Evolutionary conservation across 169 alveolate species (phyloP), one percentile per base, ranked within the genome.

Genomic region (Cryptosporidium ryanae): DNA sequence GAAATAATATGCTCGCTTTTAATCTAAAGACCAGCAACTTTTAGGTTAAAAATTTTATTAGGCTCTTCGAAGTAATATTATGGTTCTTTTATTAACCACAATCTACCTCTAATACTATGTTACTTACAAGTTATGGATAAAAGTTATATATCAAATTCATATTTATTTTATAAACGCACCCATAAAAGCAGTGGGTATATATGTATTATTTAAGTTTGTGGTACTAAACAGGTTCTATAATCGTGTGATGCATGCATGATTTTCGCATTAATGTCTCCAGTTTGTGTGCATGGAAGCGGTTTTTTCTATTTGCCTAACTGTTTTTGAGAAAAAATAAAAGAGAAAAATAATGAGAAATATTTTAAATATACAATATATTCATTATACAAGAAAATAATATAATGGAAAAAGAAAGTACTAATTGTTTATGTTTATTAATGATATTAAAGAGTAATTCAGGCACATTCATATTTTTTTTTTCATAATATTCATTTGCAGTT

Each of bases 181-280:
- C 87, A 54, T 31, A 68, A 68, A 27, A 17, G n/a, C 46, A 38
- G 46, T 38, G 8, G 46, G 46, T 38, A 38, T 38, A 49, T 29
- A 68, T 68, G 17, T 5, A 49, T 31, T 21, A 23, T 43, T 13
- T 27, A 15, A 23, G 44, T 32, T 59, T 59, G 32, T 76, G 87
- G 38, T 49, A 68, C 55, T 43, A 8, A 43, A 55, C 29, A 66
- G 52, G 23, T 18, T 50, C 29, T 10, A 25, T 15, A 31, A 2
- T 5, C 48, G 87, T 76, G 87, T 76, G 87, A 59, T 76, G 87
- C 87, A 76, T 76, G 87, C 87, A 76, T 55, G 71, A 76, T 76
- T 76, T 59, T 21, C 46, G 71, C 67, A 34, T 48, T 76, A 55
- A 59, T 71, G 87, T 76, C 87, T 76, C 38, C 63, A 43, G 63